Base-by-base conservation (phyloP, 2,329 filamentous ascomycete species). In the Pseudocercospora ulei region DNA sequence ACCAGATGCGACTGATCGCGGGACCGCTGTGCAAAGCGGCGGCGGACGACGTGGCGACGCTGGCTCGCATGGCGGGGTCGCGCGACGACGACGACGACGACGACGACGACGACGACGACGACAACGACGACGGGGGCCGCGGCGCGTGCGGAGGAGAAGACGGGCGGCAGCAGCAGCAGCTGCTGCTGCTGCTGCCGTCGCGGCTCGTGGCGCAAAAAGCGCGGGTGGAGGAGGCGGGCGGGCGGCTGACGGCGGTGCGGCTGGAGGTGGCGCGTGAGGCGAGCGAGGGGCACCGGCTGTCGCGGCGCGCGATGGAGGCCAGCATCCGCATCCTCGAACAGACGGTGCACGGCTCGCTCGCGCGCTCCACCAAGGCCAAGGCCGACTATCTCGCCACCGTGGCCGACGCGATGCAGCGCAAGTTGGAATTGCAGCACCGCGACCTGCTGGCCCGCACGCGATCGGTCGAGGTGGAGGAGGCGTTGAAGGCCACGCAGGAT, bases 301-400 rank as follows among this genome's bases (percentile, higher is more conserved):
- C 68, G 45, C 58, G 60, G 17, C 29, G 54, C 12, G 46, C 64
- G 11, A 55, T 66, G 7, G 56, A 61, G 26, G 50, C 55, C n/a
- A 50, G 54, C 24, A 64, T 70, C 33, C 57, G 56, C 9, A 58
- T 62, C 20, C 58, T 70, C 5, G 67, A 71, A 49, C 67, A 68
- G 44, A 66, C 61, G 0, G 61, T 67, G 22, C 65, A 69, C 46
- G 67, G 67, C 33, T 55, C 60, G 3, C 51, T 69, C 0, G 54
- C 65, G 1, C 57, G 67, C 1, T 54, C 56, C 26, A 59, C 59
- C 2, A 62, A 62, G 39, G 59, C 66, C 0, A 59, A 62, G 35
- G 63, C 66, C 0, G 66, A 69, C 23, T 62, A 64, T 25, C 49
- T 69, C 0, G 58, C 59, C 5, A 51, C 57, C 1, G 62, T 66